phyloP scores from a whole-genome alignment of 257 asterid species.

The Galeopsis tetrahit region DNA sequence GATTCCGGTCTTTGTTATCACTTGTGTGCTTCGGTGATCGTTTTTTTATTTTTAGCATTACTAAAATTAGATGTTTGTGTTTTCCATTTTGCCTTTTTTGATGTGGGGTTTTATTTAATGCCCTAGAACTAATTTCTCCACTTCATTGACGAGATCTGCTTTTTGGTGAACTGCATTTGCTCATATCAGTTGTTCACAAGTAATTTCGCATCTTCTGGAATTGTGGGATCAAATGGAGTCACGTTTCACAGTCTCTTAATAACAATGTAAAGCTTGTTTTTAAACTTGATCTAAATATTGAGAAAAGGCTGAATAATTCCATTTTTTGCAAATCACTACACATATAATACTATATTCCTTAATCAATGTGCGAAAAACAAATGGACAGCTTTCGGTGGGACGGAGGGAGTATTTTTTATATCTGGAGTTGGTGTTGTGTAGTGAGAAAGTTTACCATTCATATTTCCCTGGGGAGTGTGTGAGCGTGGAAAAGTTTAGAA shows the following conservation, averaged over 20 bases:
- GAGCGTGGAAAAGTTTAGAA: neutral
- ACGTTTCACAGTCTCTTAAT: neutral
- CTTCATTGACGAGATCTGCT: slow-evolving; percentile 47
- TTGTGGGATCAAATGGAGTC: slow-evolving; percentile 21
- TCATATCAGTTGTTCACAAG: neutral
- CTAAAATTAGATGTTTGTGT: slow-evolving; percentile 33
- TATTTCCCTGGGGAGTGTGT: neutral
- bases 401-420: neutral
- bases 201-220: neutral
- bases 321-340: no score
- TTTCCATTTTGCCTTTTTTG: neutral
- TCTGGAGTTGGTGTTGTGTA: neutral
- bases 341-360: no score
- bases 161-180: slow-evolving; percentile 40
- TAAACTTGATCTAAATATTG: slow-evolving; percentile 23
- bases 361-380: no score
- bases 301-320: neutral
- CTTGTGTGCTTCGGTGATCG: slow-evolving; percentile 36
- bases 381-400: no score
- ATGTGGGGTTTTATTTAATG: slow-evolving; percentile 23
- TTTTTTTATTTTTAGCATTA: slow-evolving; percentile 25
- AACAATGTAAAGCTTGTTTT: neutral
- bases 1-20: neutral
- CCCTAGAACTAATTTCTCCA: slow-evolving; percentile 26
- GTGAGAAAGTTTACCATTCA: slow-evolving; percentile 14